Percentiles rank a stretch among this genome's conserved stretches.
Conservation (phyloP, 495 filamentous ascomycete genomes). For the Letharia columbiana region DNA sequence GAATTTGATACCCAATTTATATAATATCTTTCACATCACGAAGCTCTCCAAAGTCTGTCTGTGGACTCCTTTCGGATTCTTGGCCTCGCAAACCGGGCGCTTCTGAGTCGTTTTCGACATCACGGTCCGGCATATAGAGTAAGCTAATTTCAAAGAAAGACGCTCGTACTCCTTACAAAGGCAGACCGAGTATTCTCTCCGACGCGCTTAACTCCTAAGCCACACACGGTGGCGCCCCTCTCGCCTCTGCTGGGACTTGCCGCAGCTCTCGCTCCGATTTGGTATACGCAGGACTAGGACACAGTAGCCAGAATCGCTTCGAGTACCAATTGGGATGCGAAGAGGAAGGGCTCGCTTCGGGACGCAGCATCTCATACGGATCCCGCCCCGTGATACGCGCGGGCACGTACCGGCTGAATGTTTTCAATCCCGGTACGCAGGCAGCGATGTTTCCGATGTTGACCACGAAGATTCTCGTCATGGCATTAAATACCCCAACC, state of each 20-base stretch:
- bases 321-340: not conserved
- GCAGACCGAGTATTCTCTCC: not conserved
- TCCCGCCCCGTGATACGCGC: conserved; percentile 2
- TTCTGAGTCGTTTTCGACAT: not conserved
- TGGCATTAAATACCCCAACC: conserved; percentile 14
- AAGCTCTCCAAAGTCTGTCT: not conserved
- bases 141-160: not conserved
- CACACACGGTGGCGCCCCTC: not conserved
- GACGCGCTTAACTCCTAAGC: not conserved
- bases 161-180: not conserved
- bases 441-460: conserved; percentile 21
- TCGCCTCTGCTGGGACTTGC: not conserved
- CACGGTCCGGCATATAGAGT: not conserved
- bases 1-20: not conserved
- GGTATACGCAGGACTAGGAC: not conserved
- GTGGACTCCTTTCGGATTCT: not conserved
- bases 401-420: conserved; percentile 14
- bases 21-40: not conserved
- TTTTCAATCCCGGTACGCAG: conserved; percentile 20
- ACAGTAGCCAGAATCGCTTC: not conserved
- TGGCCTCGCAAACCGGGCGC: not conserved
- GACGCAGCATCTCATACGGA: conserved; percentile 14
- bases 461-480: conserved; percentile 19
- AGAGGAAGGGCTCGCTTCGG: not conserved
- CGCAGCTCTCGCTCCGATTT: not conserved